Conservation (phyloP, 805 yeast genomes). For the Suhomyces sp. region DNA sequence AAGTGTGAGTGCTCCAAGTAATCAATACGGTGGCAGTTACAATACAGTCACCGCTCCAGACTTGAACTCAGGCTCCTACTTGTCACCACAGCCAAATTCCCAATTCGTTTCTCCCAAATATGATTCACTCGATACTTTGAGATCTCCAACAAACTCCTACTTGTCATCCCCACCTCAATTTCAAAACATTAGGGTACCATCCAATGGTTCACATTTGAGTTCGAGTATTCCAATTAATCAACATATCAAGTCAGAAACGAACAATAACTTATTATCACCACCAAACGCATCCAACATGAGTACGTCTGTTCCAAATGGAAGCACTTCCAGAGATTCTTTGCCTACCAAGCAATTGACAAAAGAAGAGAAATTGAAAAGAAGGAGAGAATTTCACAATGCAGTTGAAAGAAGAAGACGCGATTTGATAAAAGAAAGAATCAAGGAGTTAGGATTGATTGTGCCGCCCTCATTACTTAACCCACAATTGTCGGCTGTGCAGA, state of each 20-base stretch:
- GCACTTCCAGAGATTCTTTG: slow-evolving; percentile 12
- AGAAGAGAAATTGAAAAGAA: slow-evolving; percentile 71
- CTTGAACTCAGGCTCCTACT: slow-evolving; percentile 27
- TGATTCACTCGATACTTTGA: slow-evolving; percentile 35
- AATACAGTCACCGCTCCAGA: slow-evolving; percentile 13
- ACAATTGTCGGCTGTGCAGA: slow-evolving; percentile 42
- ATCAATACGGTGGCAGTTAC: slow-evolving; percentile 15
- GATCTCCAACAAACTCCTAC: slow-evolving; percentile 34
- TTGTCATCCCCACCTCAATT: slow-evolving; percentile 39
- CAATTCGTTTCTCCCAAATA: slow-evolving; percentile 34
- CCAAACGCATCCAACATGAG: slow-evolving; percentile 22
- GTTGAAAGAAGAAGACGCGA: slow-evolving; percentile 93
- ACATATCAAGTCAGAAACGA: slow-evolving; percentile 16
- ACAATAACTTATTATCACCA: slow-evolving; percentile 24
- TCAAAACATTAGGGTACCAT: slow-evolving; percentile 13
- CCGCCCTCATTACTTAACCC: slow-evolving; percentile 70
- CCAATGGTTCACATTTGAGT: slow-evolving; percentile 18
- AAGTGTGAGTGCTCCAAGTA: slow-evolving; percentile 24
- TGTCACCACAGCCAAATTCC: slow-evolving; percentile 34
- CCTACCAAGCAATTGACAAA: slow-evolving; percentile 44
- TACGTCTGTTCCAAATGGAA: slow-evolving; percentile 29
- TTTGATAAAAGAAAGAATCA: slow-evolving; percentile 82
- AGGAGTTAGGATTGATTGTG: slow-evolving; percentile 75
- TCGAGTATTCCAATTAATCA: slow-evolving; percentile 23
- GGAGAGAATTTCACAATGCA: slow-evolving; percentile 90